phyloP scores from a whole-genome alignment of 495 filamentous ascomycete species.

The Evernia prunastri region DNA sequence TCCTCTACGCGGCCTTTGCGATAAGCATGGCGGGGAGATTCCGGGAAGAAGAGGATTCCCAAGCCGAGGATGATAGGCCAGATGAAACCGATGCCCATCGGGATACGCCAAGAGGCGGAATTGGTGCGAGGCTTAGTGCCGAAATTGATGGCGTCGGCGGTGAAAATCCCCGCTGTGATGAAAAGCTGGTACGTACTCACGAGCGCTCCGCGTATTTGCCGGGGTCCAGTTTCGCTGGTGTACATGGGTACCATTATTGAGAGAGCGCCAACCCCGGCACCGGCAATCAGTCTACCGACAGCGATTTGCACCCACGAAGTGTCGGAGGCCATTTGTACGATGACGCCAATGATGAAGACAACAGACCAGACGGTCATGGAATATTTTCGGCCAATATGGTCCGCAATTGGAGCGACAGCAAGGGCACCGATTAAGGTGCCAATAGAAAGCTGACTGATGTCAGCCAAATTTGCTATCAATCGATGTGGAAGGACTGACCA shows the following conservation, averaged over 20 bases:
- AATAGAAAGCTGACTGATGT: conserved; percentile 15
- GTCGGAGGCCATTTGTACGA: conserved; percentile 58
- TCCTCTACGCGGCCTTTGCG: conserved; percentile 57
- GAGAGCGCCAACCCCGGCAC: conserved; percentile 63
- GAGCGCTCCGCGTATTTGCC: conserved; percentile 60
- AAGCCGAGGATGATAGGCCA: conserved; percentile 67
- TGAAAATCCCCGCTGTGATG: conserved; percentile 80
- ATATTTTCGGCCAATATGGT: conserved; percentile 47
- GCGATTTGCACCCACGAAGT: conserved; percentile 49
- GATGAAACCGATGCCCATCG: conserved; percentile 71
- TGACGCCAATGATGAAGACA: conserved; percentile 61
- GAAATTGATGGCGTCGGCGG: conserved; percentile 74
- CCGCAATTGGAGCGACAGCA: conserved; percentile 55
- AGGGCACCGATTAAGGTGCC: conserved; percentile 47
- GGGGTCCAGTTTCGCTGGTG: conserved; percentile 61
- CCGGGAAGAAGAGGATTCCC: conserved; percentile 65
- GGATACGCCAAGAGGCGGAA: conserved; percentile 68
- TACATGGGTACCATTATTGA: conserved; percentile 70
- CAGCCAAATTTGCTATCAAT: background rate
- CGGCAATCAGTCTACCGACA: conserved; percentile 53
- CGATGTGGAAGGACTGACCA: conserved; percentile 34
- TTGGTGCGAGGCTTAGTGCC: conserved; percentile 53
- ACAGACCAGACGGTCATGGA: conserved; percentile 52
- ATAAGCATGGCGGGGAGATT: conserved; percentile 66
- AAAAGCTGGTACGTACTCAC: conserved; percentile 76